Percentiles rank a stretch among this genome's conserved stretches.
Evolutionary conservation across 306 rosid genomes (phyloP).

Genomic region (Pyrus betulifolia): DNA sequence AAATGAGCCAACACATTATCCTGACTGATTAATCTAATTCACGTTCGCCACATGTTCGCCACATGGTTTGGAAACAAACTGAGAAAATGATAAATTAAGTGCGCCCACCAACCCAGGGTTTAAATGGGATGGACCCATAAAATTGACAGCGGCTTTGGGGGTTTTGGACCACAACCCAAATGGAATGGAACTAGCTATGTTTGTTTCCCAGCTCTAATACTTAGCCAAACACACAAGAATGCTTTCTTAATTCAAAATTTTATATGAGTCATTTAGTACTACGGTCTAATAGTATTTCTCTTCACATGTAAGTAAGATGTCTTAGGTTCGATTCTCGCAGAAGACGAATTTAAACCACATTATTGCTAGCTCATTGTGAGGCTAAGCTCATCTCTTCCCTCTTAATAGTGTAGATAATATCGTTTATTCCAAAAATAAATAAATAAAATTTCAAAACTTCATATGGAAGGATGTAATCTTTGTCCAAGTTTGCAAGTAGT

Average conservation of each 20-base stretch:
- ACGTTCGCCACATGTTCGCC: too few relatives aligned
- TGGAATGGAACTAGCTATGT: neutral
- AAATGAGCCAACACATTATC: too few relatives aligned
- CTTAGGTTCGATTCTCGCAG: rapidly evolving
- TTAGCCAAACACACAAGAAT: neutral
- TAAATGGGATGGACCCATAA: neutral
- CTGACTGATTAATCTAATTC: too few relatives aligned
- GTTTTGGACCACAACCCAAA: neutral
- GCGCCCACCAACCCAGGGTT: neutral
- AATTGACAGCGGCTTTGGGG: neutral
- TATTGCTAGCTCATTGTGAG: too few relatives aligned
- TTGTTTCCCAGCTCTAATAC: neutral
- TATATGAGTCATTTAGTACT: too few relatives aligned
- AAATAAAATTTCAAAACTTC: neutral
- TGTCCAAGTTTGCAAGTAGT: neutral
- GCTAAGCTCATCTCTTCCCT: rapidly evolving
- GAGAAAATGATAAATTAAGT: neutral
- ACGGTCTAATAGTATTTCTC: too few relatives aligned
- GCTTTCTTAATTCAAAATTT: neutral
- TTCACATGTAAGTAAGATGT: too few relatives aligned
- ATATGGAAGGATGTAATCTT: neutral
- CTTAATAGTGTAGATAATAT: too few relatives aligned
- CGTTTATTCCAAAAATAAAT: too few relatives aligned
- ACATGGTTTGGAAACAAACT: neutral
- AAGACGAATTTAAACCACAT: too few relatives aligned